phyloP scores from a whole-genome alignment of 2,329 filamentous ascomycete genomes.

The Akanthomyces uredinophilus region DNA sequence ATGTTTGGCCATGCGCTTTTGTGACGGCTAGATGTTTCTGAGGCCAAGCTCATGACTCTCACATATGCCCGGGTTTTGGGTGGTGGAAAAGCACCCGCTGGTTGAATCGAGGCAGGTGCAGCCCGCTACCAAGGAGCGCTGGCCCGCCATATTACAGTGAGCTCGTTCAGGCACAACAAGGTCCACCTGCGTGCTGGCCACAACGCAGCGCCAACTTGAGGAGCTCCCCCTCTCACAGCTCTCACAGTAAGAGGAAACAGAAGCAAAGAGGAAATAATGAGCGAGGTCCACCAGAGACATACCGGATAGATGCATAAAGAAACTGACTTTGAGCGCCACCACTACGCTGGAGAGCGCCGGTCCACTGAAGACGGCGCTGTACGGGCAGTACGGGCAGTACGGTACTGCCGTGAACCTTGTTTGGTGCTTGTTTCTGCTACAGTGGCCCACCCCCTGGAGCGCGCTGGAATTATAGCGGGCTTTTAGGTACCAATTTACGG shows the following conservation, averaged over 20 bases:
- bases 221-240: too few relatives aligned
- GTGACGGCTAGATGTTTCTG: too few relatives aligned
- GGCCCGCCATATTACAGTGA: too few relatives aligned
- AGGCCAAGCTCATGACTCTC: too few relatives aligned
- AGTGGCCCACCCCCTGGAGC: neutral
- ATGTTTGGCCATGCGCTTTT: too few relatives aligned
- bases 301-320: neutral
- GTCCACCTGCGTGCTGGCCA: too few relatives aligned
- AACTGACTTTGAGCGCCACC: neutral
- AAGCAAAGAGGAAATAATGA: neutral
- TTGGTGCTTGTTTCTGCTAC: neutral
- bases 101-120: too few relatives aligned
- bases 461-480: neutral
- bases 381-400: neutral
- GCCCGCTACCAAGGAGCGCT: too few relatives aligned
- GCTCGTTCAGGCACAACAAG: too few relatives aligned
- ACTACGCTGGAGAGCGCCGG: neutral
- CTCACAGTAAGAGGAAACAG: neutral
- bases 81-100: too few relatives aligned
- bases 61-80: too few relatives aligned
- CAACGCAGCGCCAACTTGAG: too few relatives aligned
- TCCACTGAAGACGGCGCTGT: neutral
- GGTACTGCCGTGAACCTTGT: neutral
- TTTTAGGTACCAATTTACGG: neutral
- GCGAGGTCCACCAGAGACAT: neutral